Conservation (phyloP, 2,329 filamentous ascomycete species). For the Cytospora schulzeri region DNA sequence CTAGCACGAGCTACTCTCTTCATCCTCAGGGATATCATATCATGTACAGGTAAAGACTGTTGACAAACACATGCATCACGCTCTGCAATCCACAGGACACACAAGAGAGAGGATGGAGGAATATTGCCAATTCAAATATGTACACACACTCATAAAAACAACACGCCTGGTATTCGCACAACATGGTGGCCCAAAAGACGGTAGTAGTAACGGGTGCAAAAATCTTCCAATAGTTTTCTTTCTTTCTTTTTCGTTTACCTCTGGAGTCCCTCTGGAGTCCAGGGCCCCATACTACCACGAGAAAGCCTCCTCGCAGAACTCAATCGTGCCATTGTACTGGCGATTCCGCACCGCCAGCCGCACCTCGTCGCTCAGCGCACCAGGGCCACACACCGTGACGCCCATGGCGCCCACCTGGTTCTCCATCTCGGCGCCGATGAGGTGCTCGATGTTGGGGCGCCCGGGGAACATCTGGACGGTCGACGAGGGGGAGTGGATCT, state of each 20-base stretch:
- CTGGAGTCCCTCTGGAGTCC: too few relatives aligned
- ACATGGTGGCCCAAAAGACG: background rate
- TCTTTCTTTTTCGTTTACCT: too few relatives aligned
- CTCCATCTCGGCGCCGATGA: slow-evolving; percentile 74
- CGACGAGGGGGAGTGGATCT: slow-evolving; percentile 75
- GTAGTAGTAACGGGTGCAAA: too few relatives aligned
- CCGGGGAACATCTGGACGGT: slow-evolving; percentile 86
- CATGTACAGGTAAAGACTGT: background rate
- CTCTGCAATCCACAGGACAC: background rate
- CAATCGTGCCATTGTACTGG: slow-evolving; percentile 67
- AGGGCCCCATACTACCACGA: too few relatives aligned
- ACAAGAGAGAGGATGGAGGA: background rate
- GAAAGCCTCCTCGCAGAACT: slow-evolving; percentile 81
- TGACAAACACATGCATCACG: background rate
- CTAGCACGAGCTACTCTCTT: background rate
- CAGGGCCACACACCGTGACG: slow-evolving; percentile 74
- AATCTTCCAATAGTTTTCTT: too few relatives aligned
- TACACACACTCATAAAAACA: background rate
- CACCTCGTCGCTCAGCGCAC: slow-evolving; percentile 74
- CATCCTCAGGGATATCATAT: background rate
- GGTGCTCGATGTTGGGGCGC: slow-evolving; percentile 71
- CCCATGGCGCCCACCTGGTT: slow-evolving; percentile 73
- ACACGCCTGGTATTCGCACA: background rate
- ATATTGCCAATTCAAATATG: background rate
- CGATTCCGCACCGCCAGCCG: slow-evolving; percentile 65